Evolutionary conservation across 1,284 basidiomycete species (phyloP).

Genomic region (Xerocomus minutiporus): DNA sequence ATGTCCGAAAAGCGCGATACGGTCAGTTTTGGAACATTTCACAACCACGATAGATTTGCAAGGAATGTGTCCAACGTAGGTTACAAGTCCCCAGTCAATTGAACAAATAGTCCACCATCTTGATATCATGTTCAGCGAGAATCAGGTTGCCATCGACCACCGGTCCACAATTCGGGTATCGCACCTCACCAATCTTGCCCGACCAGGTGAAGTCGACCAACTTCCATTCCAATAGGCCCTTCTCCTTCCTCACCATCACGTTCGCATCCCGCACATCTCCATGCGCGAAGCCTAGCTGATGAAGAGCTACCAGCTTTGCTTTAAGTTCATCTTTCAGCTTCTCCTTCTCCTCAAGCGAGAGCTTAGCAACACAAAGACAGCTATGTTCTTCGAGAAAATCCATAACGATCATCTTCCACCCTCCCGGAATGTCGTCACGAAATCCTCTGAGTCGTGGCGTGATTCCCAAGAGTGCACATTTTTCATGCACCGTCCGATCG

Average conservation of each 20-base stretch:
- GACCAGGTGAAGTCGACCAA: conserved; percentile 28
- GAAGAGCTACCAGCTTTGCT: conserved; percentile 5
- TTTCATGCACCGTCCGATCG: not conserved
- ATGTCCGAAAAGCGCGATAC: conserved; percentile 11
- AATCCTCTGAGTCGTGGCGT: conserved; percentile 21
- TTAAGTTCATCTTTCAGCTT: not conserved
- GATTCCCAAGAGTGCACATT: not conserved
- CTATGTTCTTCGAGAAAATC: conserved; percentile 7
- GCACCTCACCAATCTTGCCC: conserved; percentile 12
- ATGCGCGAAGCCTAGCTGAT: conserved; percentile 12
- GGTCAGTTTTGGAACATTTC: too few species aligned
- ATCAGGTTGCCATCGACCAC: not conserved
- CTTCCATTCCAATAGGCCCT: conserved; percentile 3
- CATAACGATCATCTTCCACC: conserved; percentile 34
- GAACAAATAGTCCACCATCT: conserved; percentile 3
- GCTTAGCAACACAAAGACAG: not conserved
- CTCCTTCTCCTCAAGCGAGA: not conserved
- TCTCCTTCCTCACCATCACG: conserved; percentile 10
- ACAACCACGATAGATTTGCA: too few species aligned
- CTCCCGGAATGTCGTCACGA: conserved; percentile 21
- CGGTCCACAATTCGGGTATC: conserved; percentile 11
- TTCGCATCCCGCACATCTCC: conserved; percentile 20
- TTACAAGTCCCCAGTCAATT: not conserved
- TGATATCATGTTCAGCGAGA: not conserved
- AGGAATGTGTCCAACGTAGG: too few species aligned